Evolutionary conservation across 176 grass and related monocot genomes (phyloP).

Genomic region (Neostapfia colusana): DNA sequence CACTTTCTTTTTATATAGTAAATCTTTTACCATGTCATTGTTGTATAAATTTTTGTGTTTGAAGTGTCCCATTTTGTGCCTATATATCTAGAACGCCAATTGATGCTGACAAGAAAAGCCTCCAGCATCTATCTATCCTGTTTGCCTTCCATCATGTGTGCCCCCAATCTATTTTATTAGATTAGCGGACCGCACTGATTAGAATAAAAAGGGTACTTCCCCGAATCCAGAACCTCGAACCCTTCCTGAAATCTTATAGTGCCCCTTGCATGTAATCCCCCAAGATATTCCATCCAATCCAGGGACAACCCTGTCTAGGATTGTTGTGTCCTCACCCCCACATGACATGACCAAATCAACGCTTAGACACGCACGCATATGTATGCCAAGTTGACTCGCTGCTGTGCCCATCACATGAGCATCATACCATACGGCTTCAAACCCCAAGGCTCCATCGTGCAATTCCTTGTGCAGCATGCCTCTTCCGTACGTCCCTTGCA

Average conservation of each 20-base stretch:
- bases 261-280: constrained; percentile 53
- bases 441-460: constrained; percentile 52
- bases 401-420: constrained; percentile 45
- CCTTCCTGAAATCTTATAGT: constrained; percentile 48
- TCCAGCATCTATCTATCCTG: not conserved
- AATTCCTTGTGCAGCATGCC: not conserved
- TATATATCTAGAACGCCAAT: too few species aligned
- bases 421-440: constrained; percentile 47
- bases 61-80: too few species aligned
- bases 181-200: constrained; percentile 32
- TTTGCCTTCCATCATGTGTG: not conserved
- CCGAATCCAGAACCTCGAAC: constrained; percentile 25
- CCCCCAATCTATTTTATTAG: constrained; percentile 33
- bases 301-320: constrained; percentile 57
- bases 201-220: constrained; percentile 35
- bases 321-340: constrained; percentile 70
- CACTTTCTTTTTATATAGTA: too few species aligned
- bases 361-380: constrained; percentile 40
- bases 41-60: too few species aligned
- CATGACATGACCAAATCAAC: constrained; percentile 65
- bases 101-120: too few species aligned
- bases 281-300: constrained; percentile 90
- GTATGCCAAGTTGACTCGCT: constrained; percentile 48
- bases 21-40: too few species aligned
- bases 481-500: constrained; percentile 10